Base-by-base conservation (phyloP, 2,329 filamentous ascomycete species). In the Colletotrichum chrysophilum region DNA sequence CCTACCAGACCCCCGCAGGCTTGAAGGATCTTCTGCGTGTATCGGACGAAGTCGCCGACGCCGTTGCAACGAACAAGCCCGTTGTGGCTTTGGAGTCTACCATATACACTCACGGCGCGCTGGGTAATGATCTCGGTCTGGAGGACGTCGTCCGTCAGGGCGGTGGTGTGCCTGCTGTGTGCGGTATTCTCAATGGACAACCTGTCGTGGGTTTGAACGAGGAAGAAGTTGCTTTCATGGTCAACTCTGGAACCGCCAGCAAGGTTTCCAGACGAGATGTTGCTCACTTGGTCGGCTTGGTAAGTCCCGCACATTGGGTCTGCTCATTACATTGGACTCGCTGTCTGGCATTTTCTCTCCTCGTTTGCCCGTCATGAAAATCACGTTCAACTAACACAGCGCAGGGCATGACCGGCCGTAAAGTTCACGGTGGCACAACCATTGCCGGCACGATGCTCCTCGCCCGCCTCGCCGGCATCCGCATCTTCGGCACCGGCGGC, bases 21-120 rank as follows among this genome's bases (percentile, higher is more conserved):
- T 79, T 89, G 36, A 82, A 82, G 74, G 79, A 83, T 55, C 79
- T 95, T 76, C 89, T 97, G 72, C 90, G 89, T 69, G 88, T 98
- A 56, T 96, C 95, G 1, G 93, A 96, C 66, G 96, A 98, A 84
- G 93, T 99, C 14, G 88, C 89, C 68, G 92, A 95, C 82, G 96
- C 96, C 52, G 84, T 98, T 64, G 88, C 91, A 56, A 90, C 91
- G 14, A 92, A 93, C 72, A 93, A 92, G 80, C 96, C 97, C 1
- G 93, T 99, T 5, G 96, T 99, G 13, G 97, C 96, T 18, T 89
- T 99, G 6, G 97, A 99, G 85, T 96, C 95, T 3, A 98, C 97
- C 6, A 98, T 99, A 79, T 98, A 99, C 85, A 99, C 97, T 2
- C 97, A 99, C 85, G 96, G 96, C 55, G 93, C 94, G 26, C 88